Evolutionary conservation across 306 rosid genomes (phyloP), one percentile per base, ranked within the genome.

Genomic region (Acmispon strigosus): DNA sequence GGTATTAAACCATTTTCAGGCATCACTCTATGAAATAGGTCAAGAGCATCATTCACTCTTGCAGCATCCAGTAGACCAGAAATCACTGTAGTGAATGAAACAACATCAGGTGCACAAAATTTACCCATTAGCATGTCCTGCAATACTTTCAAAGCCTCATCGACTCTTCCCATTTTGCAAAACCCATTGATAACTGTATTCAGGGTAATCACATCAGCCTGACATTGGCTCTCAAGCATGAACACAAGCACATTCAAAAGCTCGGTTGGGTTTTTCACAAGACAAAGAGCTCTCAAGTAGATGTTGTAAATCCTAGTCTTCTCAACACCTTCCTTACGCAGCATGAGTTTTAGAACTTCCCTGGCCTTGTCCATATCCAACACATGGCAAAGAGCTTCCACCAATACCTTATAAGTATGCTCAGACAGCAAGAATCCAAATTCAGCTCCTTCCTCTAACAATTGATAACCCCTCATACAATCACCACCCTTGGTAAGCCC

Each of bases 401-500:
- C 81, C 53, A 93, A 66, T 59, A 81, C 76, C 78, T 85, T 87
- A 68, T 86, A 90, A 7, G 97, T 88, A 66, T 76, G 70, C 76
- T 88, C 94, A 3, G 87, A 90, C 0, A 84, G 82, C 63, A 66
- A 72, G 69, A 85, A 89, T 16, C 96, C 84, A 39, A 87, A 88
- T 69, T 56, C 86, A 61, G 64, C 77, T 45, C 96, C 92, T 78
- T 93, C 96, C 55, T 87, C 84, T 17, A 88, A 72, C 76, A 93
- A 77, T 78, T 88, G 96, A 84, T 81, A 87, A 60, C 92, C 96
- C 76, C 97, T 82, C 97, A 85, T 81, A 55, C 85, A 83, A 72
- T 85, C 86, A 69, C 96, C 94, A 22, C 87, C 90, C 74, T 78
- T 85, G 96, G 89, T 81, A 54, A 88, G 97, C 44, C 98, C 94